These are phyloP conservation scores for Metarhizium brunneum DNA, from an alignment of 2,329 filamentous ascomycete species.

Conservation along the genomic window DNA sequence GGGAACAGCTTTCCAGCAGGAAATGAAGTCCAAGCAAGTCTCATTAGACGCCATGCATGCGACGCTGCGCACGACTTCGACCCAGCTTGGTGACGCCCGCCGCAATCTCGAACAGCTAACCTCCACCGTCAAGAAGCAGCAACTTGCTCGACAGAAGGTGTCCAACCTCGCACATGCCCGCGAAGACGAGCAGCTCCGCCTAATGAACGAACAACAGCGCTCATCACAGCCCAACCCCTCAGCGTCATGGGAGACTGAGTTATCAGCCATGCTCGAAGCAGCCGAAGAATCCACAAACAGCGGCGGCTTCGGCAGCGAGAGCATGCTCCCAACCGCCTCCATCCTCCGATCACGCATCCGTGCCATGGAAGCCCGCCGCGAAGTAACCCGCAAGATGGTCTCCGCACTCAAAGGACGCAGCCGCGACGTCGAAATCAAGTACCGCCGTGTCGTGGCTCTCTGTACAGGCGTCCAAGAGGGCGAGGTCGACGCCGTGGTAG, in stretches of 20 bases:
- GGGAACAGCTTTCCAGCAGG: conserved; percentile 67
- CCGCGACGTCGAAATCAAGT: conserved; percentile 77
- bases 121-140: conserved; percentile 52
- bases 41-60: conserved; percentile 74
- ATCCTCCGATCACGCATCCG: conserved; percentile 59
- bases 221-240: conserved; percentile 35
- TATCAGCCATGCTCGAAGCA: conserved; percentile 36
- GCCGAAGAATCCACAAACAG: conserved; percentile 25
- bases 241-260: conserved; percentile 45
- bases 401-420: conserved; percentile 67
- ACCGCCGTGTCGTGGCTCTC: conserved; percentile 76
- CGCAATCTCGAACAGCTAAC: conserved; percentile 64
- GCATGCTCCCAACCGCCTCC: conserved; percentile 46
- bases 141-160: conserved; percentile 62
- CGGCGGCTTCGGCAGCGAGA: conserved; percentile 25
- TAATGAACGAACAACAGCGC: conserved; percentile 31
- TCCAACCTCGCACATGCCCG: conserved; percentile 67
- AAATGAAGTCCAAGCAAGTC: conserved; percentile 75
- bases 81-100: conserved; percentile 68
- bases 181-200: conserved; percentile 54
- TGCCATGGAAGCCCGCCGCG: conserved; percentile 62
- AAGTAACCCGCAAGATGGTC: conserved; percentile 57
- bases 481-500: conserved; percentile 72
- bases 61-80: conserved; percentile 71
- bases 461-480: conserved; percentile 74